Percentiles rank a stretch among this genome's conserved stretches.
These are phyloP conservation scores for Blyttiomyces sp. DNA, from an alignment of 371 early-diverging fungal genomes.

Conservation along the genomic window DNA sequence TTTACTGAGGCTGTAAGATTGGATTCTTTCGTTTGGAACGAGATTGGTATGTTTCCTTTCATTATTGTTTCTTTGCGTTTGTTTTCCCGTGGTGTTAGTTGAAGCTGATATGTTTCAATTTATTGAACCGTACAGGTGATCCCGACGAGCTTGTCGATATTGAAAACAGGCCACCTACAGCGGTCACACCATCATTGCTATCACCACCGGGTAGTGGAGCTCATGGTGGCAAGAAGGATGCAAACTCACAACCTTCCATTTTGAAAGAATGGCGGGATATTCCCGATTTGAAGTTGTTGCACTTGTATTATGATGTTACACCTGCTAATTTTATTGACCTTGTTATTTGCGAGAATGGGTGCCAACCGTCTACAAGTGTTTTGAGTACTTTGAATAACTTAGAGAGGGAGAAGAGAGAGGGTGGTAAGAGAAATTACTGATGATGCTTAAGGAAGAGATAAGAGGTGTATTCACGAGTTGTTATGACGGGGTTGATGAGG, in stretches of 20 bases:
- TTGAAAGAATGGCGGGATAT: slow-evolving; percentile 45
- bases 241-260: slow-evolving; percentile 21
- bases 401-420: slow-evolving; percentile 21
- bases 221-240: slow-evolving; percentile 11
- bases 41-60: slow-evolving; percentile 61
- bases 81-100: not conserved
- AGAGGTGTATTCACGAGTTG: too few species aligned
- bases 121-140: slow-evolving; percentile 47
- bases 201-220: slow-evolving; percentile 28
- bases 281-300: slow-evolving; percentile 69
- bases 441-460: too few species aligned
- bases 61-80: slow-evolving; percentile 2
- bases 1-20: slow-evolving; percentile 89
- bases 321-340: slow-evolving; percentile 87
- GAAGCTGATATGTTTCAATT: not conserved
- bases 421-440: too few species aligned
- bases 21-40: slow-evolving; percentile 95
- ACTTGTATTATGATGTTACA: slow-evolving; percentile 89
- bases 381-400: slow-evolving; percentile 30
- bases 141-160: slow-evolving; percentile 75
- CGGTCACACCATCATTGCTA: slow-evolving; percentile 18
- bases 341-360: slow-evolving; percentile 90
- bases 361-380: slow-evolving; percentile 91
- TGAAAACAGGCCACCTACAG: slow-evolving; percentile 31
- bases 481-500: too few species aligned